These are phyloP conservation scores for Stemphylium beticola DNA, from an alignment of 2,329 filamentous ascomycete species.

Conservation along the genomic window DNA sequence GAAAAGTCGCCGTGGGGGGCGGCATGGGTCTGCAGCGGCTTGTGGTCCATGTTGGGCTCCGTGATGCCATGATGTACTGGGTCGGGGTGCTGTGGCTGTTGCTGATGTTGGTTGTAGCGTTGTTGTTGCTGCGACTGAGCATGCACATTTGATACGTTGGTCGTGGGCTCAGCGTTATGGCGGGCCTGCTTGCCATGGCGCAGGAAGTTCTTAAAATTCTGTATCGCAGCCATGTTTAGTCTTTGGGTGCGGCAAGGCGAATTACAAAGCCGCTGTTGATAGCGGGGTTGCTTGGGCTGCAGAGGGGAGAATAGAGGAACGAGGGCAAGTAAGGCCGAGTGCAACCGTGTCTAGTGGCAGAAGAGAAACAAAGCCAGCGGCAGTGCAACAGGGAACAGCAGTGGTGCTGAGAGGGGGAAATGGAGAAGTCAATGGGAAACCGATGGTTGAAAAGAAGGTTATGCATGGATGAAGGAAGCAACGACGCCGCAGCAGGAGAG, in stretches of 20 bases:
- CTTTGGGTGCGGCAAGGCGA: slow-evolving; percentile 7
- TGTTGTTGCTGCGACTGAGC: slow-evolving; percentile 66
- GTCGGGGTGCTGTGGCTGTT: slow-evolving; percentile 42
- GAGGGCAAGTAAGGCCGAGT: slow-evolving; percentile 17
- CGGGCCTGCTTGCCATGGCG: slow-evolving; percentile 96
- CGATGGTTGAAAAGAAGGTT: slow-evolving; percentile 29
- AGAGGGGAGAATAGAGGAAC: slow-evolving; percentile 13
- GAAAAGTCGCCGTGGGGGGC: slow-evolving; percentile 65
- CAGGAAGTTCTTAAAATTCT: slow-evolving; percentile 98
- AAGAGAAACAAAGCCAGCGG: slow-evolving; percentile 11
- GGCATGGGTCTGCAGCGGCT: slow-evolving; percentile 58
- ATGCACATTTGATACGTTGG: slow-evolving; percentile 68
- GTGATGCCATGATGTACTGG: slow-evolving; percentile 63
- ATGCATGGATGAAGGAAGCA: slow-evolving; percentile 28
- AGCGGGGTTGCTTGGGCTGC: slow-evolving; percentile 28
- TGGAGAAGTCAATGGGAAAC: slow-evolving; percentile 14
- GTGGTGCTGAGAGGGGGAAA: slow-evolving; percentile 16
- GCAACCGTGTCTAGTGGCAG: slow-evolving; percentile 22
- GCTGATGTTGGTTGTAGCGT: slow-evolving; percentile 52
- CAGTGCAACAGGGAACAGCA: slow-evolving; percentile 16
- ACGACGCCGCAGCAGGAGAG: slow-evolving; percentile 30
- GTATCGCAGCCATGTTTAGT: slow-evolving; percentile 72
- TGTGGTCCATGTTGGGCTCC: slow-evolving; percentile 64
- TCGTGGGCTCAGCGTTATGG: slow-evolving; percentile 67
- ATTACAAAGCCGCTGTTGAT: slow-evolving; percentile 21